Conservation (phyloP, 768 basidiomycete genomes). For the Daedaleopsis sinensis region DNA sequence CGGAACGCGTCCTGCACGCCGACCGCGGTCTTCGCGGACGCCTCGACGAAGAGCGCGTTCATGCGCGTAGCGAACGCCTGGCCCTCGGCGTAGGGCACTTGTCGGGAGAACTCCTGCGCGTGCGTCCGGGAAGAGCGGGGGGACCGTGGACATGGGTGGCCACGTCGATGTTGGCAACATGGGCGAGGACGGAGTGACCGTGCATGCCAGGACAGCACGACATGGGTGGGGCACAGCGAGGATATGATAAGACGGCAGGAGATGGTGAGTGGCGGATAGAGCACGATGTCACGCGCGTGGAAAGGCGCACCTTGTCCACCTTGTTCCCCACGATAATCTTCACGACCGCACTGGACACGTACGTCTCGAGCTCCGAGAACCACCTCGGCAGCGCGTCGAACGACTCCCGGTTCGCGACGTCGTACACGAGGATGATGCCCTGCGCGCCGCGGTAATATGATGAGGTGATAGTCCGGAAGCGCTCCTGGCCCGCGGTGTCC, state of each 20-base stretch:
- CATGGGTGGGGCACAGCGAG: background rate
- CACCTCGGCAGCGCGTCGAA: conserved; percentile 95
- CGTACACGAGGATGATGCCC: conserved; percentile 89
- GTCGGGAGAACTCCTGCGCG: conserved; percentile 82
- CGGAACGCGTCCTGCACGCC: conserved; percentile 79
- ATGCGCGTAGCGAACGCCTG: conserved; percentile 80
- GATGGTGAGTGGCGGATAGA: background rate
- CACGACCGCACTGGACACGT: conserved; percentile 82
- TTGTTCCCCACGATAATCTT: conserved; percentile 97
- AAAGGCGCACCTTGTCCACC: conserved; percentile 73
- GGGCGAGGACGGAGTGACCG: background rate
- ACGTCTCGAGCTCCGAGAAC: conserved; percentile 92
- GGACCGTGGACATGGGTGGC: background rate
- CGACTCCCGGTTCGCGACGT: conserved; percentile 89
- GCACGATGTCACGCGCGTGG: background rate
- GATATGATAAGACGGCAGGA: no score
- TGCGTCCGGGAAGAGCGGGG: background rate
- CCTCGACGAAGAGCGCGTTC: conserved; percentile 87
- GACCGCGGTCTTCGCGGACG: conserved; percentile 88
- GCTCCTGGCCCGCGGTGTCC: conserved; percentile 98
- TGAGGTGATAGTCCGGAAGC: conserved; percentile 93
- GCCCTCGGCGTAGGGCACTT: conserved; percentile 81
- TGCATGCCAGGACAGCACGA: background rate
- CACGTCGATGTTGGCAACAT: background rate
- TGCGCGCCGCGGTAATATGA: conserved; percentile 93